These are phyloP conservation scores for Fusarium armeniacum DNA, from an alignment of 2,329 filamentous ascomycete genomes.

Conservation along the genomic window DNA sequence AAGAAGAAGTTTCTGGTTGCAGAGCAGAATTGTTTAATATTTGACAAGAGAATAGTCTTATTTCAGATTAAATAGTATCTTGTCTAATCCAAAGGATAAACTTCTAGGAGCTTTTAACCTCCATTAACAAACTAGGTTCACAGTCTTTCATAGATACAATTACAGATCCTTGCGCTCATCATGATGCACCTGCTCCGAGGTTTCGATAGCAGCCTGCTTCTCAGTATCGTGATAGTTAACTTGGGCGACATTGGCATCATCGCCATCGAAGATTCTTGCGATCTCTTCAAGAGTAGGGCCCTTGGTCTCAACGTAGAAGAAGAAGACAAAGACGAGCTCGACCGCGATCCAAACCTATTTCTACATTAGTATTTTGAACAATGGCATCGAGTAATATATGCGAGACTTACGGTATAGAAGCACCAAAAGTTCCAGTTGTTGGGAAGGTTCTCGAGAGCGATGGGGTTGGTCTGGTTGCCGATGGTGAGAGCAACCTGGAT, in stretches of 20 bases:
- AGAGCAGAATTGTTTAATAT: neutral
- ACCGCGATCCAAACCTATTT: slow-evolving; percentile 30
- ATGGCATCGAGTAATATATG: fast-evolving
- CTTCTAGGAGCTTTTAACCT: neutral
- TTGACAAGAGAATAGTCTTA: neutral
- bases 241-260: slow-evolving; percentile 58
- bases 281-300: slow-evolving; percentile 74
- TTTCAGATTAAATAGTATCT: neutral
- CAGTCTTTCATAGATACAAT: neutral
- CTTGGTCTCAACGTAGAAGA: slow-evolving; percentile 78
- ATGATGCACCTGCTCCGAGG: slow-evolving; percentile 3
- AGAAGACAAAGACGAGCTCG: slow-evolving; percentile 73
- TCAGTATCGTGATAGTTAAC: slow-evolving; percentile 10
- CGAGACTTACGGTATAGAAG: slow-evolving; percentile 66
- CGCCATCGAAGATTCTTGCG: slow-evolving; percentile 78
- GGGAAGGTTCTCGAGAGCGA: slow-evolving; percentile 72
- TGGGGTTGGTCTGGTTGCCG: slow-evolving; percentile 73
- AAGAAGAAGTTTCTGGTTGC: neutral
- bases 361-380: neutral
- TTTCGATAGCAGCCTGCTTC: slow-evolving; percentile 25
- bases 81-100: neutral
- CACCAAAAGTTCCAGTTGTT: slow-evolving; percentile 75
- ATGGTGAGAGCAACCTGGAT: slow-evolving; percentile 73
- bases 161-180: slow-evolving; percentile 18
- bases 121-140: neutral